These are phyloP conservation scores for Aphanocladium album DNA, from an alignment of 2,329 filamentous ascomycete species.

Conservation along the genomic window DNA sequence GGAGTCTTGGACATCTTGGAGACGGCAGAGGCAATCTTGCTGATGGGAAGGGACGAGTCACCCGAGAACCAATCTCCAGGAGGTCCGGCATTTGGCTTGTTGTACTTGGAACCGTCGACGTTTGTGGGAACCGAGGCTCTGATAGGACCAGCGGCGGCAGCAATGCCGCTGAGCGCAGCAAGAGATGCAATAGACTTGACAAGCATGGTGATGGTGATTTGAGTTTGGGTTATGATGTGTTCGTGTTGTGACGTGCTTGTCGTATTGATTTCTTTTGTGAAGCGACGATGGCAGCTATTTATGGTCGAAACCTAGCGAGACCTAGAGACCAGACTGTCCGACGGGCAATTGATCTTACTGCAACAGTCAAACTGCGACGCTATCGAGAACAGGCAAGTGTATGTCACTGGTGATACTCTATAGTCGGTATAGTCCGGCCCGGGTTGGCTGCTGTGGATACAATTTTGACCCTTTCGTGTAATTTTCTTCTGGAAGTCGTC, in stretches of 20 bases:
- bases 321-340: no score
- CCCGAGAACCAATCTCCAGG: neutral
- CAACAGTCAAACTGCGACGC: neutral
- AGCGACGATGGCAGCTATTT: no score
- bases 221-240: neutral
- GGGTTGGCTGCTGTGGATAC: neutral
- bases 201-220: neutral
- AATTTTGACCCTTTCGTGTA: neutral
- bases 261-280: neutral
- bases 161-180: neutral
- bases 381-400: neutral
- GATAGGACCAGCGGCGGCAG: neutral
- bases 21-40: neutral
- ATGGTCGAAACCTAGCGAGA: no score
- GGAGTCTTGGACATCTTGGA: neutral
- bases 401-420: neutral
- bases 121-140: neutral
- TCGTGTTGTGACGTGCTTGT: no score
- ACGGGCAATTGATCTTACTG: no score
- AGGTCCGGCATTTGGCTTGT: slow-evolving; percentile 1
- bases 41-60: neutral
- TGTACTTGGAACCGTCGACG: slow-evolving; percentile 4
- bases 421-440: neutral
- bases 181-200: neutral
- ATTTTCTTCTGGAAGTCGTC: neutral